phyloP scores from a whole-genome alignment of 441 rosid genomes.

The Syzygium syzygioides region DNA sequence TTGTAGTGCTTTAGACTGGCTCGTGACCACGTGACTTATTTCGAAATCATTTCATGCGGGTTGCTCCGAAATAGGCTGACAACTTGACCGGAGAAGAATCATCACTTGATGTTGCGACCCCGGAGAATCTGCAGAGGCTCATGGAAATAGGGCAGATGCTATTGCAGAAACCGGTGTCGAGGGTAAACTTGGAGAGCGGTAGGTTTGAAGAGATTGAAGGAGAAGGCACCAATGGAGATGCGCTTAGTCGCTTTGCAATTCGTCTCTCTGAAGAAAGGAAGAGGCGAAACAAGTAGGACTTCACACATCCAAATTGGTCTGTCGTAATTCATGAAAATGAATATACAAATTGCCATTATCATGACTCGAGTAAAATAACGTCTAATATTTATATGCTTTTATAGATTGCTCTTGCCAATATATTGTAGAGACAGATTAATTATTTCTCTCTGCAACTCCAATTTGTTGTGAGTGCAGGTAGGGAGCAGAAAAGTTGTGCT shows the following conservation, averaged over 20 bases:
- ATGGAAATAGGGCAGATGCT: slow-evolving; percentile 5
- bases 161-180: slow-evolving; percentile 12
- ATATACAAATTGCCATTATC: too few species aligned
- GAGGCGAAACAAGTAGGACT: neutral
- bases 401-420: neutral
- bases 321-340: neutral
- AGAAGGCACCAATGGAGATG: slow-evolving; percentile 17
- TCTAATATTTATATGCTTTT: too few species aligned
- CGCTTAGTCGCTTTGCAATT: slow-evolving; percentile 17
- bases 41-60: neutral
- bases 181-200: slow-evolving; percentile 16
- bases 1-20: neutral
- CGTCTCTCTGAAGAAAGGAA: slow-evolving; percentile 9
- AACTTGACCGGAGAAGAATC: slow-evolving; percentile 5
- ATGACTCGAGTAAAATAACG: too few species aligned
- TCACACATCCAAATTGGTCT: too few species aligned
- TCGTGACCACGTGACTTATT: neutral
- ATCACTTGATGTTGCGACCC: slow-evolving; percentile 9
- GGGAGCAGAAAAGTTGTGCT: too few species aligned
- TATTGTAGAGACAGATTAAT: too few species aligned
- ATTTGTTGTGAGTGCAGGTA: too few species aligned
- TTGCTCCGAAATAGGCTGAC: slow-evolving; percentile 1
- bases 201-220: slow-evolving; percentile 5
- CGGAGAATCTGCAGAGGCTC: slow-evolving; percentile 12
- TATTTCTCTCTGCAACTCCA: too few species aligned